Percentiles rank a stretch among this genome's conserved stretches.
These are phyloP conservation scores for Cyclotella sp. DNA, from an alignment of 108 stramenopile genomes.

Conservation along the genomic window DNA sequence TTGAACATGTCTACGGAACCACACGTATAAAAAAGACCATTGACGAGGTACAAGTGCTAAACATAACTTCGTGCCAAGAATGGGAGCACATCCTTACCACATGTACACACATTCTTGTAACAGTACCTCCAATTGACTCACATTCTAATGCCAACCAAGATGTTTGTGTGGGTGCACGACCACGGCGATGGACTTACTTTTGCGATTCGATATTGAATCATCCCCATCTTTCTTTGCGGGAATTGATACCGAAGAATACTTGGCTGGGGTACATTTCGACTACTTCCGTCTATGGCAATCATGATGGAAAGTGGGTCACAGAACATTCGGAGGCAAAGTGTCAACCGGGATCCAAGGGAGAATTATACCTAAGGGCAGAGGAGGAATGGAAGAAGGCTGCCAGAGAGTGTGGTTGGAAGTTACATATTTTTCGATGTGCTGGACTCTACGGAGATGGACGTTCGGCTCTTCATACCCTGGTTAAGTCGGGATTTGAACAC, in stretches of 20 bases:
- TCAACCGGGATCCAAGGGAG: conserved; percentile 42
- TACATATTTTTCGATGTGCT: conserved; percentile 75
- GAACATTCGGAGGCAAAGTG: conserved; percentile 64
- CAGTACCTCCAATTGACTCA: conserved; percentile 40
- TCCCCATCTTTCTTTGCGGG: conserved; percentile 21
- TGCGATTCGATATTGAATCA: conserved; percentile 39
- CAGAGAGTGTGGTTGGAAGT: conserved; percentile 15
- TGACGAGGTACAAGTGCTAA: conserved; percentile 20
- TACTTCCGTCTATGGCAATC: conserved; percentile 88
- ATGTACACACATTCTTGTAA: conserved; percentile 48
- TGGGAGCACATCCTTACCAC: conserved; percentile 18
- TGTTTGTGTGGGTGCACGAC: conserved; percentile 20
- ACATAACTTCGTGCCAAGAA: conserved; percentile 17
- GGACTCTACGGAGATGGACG: conserved; percentile 73
- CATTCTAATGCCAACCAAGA: neutral
- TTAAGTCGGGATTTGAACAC: conserved; percentile 15
- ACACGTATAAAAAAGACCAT: conserved; percentile 10
- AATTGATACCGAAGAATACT: conserved; percentile 16
- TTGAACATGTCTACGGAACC: conserved; percentile 35
- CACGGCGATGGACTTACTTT: conserved; percentile 26
- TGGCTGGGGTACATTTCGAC: conserved; percentile 77
- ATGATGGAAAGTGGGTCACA: conserved; percentile 69
- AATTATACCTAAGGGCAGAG: conserved; percentile 35
- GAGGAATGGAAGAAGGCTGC: conserved; percentile 41
- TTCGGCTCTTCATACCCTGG: conserved; percentile 77